Conservation (phyloP, 306 rosid genomes). For the Vigna radiata region DNA sequence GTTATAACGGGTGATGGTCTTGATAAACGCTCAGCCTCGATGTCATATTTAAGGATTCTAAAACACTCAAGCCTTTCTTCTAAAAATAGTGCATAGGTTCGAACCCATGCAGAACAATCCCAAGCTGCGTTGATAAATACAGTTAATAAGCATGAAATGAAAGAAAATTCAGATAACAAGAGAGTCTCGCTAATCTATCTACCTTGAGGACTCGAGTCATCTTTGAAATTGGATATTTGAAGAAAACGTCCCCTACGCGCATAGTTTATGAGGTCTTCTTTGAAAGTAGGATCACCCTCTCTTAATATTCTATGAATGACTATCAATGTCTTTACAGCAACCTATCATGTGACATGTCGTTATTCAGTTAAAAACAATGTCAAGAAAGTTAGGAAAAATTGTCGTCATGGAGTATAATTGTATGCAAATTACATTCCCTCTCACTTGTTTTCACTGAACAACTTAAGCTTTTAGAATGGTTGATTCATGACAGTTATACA, state of each 20-base stretch:
- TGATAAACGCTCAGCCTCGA: slow-evolving; percentile 75
- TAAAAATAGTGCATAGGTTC: slow-evolving; percentile 82
- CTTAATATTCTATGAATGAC: slow-evolving; percentile 91
- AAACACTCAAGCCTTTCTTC: slow-evolving; percentile 89
- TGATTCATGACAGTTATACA: not conserved
- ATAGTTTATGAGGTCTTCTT: slow-evolving; percentile 77
- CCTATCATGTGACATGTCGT: slow-evolving; percentile 61
- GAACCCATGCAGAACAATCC: slow-evolving; percentile 96
- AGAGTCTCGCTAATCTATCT: slow-evolving; percentile 46
- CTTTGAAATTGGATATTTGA: slow-evolving; percentile 89
- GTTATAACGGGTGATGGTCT: slow-evolving; percentile 55
- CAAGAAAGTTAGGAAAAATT: not conserved
- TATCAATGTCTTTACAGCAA: slow-evolving; percentile 93
- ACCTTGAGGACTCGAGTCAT: slow-evolving; percentile 90
- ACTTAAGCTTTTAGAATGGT: not conserved
- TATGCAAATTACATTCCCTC: not conserved
- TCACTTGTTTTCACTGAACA: not conserved
- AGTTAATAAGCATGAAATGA: slow-evolving; percentile 45
- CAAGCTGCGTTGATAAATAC: slow-evolving; percentile 72
- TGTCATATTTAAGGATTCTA: slow-evolving; percentile 77
- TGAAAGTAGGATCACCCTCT: slow-evolving; percentile 91
- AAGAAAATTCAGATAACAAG: slow-evolving; percentile 21
- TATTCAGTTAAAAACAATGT: slow-evolving; percentile 8
- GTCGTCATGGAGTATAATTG: not conserved
- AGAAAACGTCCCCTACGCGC: slow-evolving; percentile 71